These are phyloP conservation scores for Entomortierella beljakovae DNA, from an alignment of 192 early-diverging fungal genomes.

Conservation along the genomic window DNA sequence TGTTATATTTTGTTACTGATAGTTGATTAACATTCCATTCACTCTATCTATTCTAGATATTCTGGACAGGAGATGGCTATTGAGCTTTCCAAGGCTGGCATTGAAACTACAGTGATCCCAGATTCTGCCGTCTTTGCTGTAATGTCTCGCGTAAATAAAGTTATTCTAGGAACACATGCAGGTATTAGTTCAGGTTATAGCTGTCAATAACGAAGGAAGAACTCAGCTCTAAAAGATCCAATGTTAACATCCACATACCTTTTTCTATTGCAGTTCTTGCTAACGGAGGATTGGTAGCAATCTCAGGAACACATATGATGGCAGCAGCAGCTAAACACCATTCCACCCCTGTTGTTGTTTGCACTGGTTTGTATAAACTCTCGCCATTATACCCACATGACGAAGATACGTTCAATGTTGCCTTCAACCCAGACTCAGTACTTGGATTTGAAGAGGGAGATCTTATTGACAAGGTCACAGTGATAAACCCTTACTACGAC, in stretches of 20 bases:
- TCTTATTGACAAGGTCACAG: slow-evolving; percentile 81
- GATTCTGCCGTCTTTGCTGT: slow-evolving; percentile 96
- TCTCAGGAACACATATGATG: slow-evolving; percentile 82
- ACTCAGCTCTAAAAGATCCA: slow-evolving; percentile 8
- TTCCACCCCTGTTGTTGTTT: slow-evolving; percentile 93
- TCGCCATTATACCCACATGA: slow-evolving; percentile 92
- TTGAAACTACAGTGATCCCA: slow-evolving; percentile 91
- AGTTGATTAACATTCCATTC: background rate
- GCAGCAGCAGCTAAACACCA: slow-evolving; percentile 94
- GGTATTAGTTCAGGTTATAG: slow-evolving; percentile 62
- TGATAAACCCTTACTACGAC: slow-evolving; percentile 91
- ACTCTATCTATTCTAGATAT: slow-evolving; percentile 58
- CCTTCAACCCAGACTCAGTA: slow-evolving; percentile 82
- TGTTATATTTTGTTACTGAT: background rate
- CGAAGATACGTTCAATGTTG: slow-evolving; percentile 83
- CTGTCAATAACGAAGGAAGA: too few relatives aligned
- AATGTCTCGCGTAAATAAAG: slow-evolving; percentile 98
- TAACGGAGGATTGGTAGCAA: slow-evolving; percentile 92
- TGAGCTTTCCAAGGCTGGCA: slow-evolving; percentile 78
- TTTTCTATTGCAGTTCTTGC: slow-evolving; percentile 86
- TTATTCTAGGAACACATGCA: slow-evolving; percentile 91
- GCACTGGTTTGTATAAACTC: slow-evolving; percentile 89
- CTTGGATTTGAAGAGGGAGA: slow-evolving; percentile 85
- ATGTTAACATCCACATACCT: too few relatives aligned
- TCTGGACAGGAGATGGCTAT: slow-evolving; percentile 88